Conservation (phyloP, 2,329 filamentous ascomycete genomes). For the Domatiomyces globalis region DNA sequence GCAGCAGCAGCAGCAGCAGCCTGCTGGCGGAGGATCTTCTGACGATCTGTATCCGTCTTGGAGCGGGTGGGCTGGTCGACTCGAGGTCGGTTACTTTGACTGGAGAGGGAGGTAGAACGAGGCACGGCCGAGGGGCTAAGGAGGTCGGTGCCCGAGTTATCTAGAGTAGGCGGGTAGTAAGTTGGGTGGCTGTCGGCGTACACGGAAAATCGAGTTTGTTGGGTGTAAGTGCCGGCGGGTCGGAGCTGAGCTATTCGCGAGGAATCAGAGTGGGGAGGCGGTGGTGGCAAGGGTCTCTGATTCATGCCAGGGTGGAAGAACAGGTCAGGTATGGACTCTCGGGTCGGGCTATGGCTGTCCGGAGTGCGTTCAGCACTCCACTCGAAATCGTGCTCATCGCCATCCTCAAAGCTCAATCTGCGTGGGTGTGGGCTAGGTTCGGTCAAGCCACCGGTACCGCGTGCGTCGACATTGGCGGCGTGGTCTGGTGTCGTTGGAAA, state of each 20-base stretch:
- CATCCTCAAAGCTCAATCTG: constrained; percentile 80
- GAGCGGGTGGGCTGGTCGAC: constrained; percentile 75
- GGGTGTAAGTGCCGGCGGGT: constrained; percentile 46
- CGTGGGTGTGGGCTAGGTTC: constrained; percentile 51
- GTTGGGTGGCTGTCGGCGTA: constrained; percentile 24
- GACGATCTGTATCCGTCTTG: constrained; percentile 76
- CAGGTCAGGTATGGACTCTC: constrained; percentile 70
- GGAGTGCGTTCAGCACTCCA: constrained; percentile 28
- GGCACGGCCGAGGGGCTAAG: constrained; percentile 39
- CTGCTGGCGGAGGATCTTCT: constrained; percentile 37
- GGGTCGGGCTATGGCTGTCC: constrained; percentile 50
- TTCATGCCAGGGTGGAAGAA: constrained; percentile 79
- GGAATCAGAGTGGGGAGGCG: constrained; percentile 36
- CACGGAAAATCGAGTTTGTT: constrained; percentile 35
- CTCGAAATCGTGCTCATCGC: constrained; percentile 57
- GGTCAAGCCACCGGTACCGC: constrained; percentile 76
- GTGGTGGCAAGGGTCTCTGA: constrained; percentile 46
- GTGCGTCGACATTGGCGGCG: constrained; percentile 67
- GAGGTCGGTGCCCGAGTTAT: constrained; percentile 37
- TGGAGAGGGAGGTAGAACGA: constrained; percentile 69
- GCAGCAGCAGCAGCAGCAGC: constrained; percentile 24
- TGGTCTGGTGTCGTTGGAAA: constrained; percentile 37
- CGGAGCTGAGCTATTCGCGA: constrained; percentile 36
- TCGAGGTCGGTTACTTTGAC: constrained; percentile 64
- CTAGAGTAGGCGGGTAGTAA: constrained; percentile 31